Evolutionary conservation across 2,329 filamentous ascomycete genomes (phyloP).

Genomic region (Cryphonectria parasitica): DNA sequence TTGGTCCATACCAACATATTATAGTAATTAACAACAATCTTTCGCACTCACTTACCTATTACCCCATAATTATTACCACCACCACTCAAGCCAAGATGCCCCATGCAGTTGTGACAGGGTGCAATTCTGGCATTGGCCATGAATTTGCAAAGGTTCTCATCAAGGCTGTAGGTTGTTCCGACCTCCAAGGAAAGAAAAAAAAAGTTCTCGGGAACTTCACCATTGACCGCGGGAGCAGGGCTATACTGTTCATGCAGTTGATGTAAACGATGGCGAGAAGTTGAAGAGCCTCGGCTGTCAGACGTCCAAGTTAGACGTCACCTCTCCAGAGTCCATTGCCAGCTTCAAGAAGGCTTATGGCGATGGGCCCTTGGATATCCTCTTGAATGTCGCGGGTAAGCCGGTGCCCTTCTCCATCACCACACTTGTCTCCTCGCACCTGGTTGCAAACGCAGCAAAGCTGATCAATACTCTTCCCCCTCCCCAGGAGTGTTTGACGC

Average conservation of each 20-base stretch:
- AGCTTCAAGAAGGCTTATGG: slow-evolving; percentile 23
- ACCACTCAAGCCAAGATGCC: slow-evolving; percentile 35
- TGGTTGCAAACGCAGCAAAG: neutral
- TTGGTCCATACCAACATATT: neutral
- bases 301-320: slow-evolving; percentile 27
- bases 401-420: neutral
- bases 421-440: neutral
- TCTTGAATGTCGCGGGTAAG: slow-evolving; percentile 28
- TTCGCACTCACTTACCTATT: neutral
- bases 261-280: slow-evolving; percentile 27
- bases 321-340: slow-evolving; percentile 25
- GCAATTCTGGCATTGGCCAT: slow-evolving; percentile 46
- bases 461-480: neutral
- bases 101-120: slow-evolving; percentile 46
- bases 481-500: slow-evolving; percentile 38
- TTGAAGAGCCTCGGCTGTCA: slow-evolving; percentile 28
- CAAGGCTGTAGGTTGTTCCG: slow-evolving; percentile 27
- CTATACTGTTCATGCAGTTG: slow-evolving; percentile 30
- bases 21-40: neutral
- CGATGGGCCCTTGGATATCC: slow-evolving; percentile 23
- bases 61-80: neutral
- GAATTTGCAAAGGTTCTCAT: slow-evolving; percentile 37
- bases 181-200: neutral
- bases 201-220: neutral
- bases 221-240: slow-evolving; percentile 18